phyloP scores from a whole-genome alignment of 169 alveolate species.

The Plasmodium inui region DNA sequence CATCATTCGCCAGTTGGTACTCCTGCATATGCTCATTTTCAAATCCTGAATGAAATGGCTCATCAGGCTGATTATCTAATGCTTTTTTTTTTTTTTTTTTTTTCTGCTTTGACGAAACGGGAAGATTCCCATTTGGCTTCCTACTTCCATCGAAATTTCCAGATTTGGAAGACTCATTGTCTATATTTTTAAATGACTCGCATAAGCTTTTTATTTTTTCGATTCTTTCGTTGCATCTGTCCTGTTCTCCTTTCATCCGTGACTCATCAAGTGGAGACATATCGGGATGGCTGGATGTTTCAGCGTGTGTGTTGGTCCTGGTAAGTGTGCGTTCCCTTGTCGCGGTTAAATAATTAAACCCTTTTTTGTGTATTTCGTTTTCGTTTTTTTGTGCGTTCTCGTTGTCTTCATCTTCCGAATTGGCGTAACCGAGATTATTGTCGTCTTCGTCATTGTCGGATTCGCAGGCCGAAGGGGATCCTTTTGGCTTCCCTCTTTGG shows the following conservation, averaged over 20 bases:
- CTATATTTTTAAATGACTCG: conserved; percentile 32
- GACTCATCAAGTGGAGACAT: not conserved
- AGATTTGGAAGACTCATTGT: conserved; percentile 25
- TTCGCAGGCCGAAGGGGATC: not conserved
- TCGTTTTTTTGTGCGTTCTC: not conserved
- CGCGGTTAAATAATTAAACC: not conserved
- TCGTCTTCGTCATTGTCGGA: not conserved
- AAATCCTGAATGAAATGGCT: not conserved
- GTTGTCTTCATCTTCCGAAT: not conserved
- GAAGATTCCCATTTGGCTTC: not conserved
- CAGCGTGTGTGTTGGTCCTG: not conserved
- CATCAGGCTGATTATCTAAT: not conserved
- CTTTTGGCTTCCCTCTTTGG: not conserved
- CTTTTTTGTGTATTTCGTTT: not conserved
- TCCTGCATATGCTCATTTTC: not conserved
- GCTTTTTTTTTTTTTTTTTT: not conserved
- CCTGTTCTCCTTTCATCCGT: not conserved
- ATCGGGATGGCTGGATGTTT: not conserved
- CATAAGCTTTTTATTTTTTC: conserved; percentile 51
- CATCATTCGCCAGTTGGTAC: not conserved
- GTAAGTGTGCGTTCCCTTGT: not conserved
- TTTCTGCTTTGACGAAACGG: not conserved
- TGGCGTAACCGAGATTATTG: not conserved
- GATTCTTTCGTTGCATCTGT: not conserved
- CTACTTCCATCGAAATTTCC: not conserved